Percentiles rank a stretch among this genome's conserved stretches.
phyloP scores from a whole-genome alignment of 1,284 basidiomycete genomes.

The Ganoderma resinaceum region DNA sequence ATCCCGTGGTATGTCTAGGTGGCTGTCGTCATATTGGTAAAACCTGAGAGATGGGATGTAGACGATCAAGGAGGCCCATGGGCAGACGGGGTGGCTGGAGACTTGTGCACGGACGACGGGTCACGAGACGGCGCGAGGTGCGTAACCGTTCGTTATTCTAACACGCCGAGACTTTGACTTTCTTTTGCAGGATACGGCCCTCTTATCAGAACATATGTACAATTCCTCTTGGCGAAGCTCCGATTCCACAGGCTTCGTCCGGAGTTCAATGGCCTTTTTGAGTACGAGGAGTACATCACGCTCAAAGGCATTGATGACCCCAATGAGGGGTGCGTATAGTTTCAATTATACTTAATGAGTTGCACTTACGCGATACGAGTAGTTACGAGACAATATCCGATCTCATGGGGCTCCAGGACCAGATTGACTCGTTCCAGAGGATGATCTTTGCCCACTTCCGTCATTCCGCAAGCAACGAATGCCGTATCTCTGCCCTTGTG shows the following conservation, averaged over 20 bases:
- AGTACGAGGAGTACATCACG: conserved; percentile 97
- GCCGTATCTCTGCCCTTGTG: conserved; percentile 91
- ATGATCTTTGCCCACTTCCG: conserved; percentile 94
- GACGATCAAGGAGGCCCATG: conserved; percentile 95
- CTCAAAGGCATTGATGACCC: conserved; percentile 97
- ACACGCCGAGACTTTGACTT: neutral
- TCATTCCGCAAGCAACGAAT: conserved; percentile 92
- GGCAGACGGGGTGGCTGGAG: conserved; percentile 96
- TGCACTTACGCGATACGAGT: conserved; percentile 18
- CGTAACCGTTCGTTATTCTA: conserved; percentile 27
- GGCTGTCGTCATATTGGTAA: neutral
- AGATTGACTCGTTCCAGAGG: conserved; percentile 97
- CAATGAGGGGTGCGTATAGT: conserved; percentile 85
- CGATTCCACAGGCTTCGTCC: conserved; percentile 93
- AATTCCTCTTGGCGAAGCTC: conserved; percentile 93
- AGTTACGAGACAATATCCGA: conserved; percentile 97
- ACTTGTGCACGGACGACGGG: conserved; percentile 91
- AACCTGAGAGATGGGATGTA: conserved; percentile 41
- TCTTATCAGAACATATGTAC: conserved; percentile 92
- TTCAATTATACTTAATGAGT: neutral
- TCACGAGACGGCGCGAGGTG: conserved; percentile 81
- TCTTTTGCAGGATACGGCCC: conserved; percentile 81
- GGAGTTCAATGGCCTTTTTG: conserved; percentile 96
- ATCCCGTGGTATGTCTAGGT: conserved; percentile 76
- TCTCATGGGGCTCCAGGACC: conserved; percentile 95